Evolutionary conservation across 306 rosid species (phyloP).

Genomic region (Sicyos edulis): DNA sequence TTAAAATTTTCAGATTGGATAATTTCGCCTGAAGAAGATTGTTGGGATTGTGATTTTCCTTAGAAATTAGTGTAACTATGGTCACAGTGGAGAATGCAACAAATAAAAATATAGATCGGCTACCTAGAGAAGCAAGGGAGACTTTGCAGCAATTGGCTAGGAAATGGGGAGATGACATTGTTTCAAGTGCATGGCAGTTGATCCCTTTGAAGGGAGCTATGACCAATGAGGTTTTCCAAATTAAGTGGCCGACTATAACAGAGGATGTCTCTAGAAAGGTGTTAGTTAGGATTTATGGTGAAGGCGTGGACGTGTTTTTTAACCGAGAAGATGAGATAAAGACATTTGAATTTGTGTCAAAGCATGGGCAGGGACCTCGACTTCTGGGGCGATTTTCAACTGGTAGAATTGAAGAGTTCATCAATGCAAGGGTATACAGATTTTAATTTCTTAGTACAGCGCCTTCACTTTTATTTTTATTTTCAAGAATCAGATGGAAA

Average conservation of each 20-base stretch:
- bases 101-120: constrained; percentile 32
- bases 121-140: constrained; percentile 72
- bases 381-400: constrained; percentile 63
- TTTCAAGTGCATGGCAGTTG: constrained; percentile 54
- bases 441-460: neutral
- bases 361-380: constrained; percentile 73
- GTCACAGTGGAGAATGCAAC: constrained; percentile 31
- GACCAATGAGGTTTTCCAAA: constrained; percentile 79
- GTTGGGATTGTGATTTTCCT: constrained; percentile 5
- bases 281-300: constrained; percentile 73
- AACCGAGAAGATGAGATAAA: constrained; percentile 50
- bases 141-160: constrained; percentile 51
- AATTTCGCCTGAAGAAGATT: constrained; percentile 16
- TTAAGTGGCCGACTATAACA: constrained; percentile 64
- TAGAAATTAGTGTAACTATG: constrained; percentile 30
- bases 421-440: constrained; percentile 63
- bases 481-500: neutral
- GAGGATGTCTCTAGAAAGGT: constrained; percentile 58
- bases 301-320: constrained; percentile 73
- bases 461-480: neutral
- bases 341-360: constrained; percentile 79
- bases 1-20: neutral
- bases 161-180: constrained; percentile 63
- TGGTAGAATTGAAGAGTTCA: constrained; percentile 88
- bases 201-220: constrained; percentile 80